phyloP scores from a whole-genome alignment of 768 basidiomycete genomes.

The Leccinum imitatum region DNA sequence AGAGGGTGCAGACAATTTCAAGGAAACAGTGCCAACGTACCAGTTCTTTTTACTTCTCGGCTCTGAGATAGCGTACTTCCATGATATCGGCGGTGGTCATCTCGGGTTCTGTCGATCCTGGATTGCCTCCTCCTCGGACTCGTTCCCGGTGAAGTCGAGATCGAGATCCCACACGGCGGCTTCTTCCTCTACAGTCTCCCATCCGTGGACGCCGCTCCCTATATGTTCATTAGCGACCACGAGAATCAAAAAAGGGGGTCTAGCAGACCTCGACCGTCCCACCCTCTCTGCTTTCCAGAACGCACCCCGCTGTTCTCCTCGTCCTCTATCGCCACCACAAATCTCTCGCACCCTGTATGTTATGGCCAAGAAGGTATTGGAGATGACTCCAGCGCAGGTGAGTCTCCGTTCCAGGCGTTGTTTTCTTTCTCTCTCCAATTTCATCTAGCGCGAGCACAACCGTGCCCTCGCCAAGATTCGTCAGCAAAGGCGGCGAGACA shows the following conservation, averaged over 20 bases:
- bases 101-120: slow-evolving; percentile 27
- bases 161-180: slow-evolving; percentile 69
- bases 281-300: slow-evolving; percentile 68
- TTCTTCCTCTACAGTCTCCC: slow-evolving; percentile 75
- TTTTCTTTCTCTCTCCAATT: no score
- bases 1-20: neutral
- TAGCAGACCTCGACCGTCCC: slow-evolving; percentile 64
- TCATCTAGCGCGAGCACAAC: no score
- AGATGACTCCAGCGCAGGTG: no score
- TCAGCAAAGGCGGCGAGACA: no score
- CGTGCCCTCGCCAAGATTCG: no score
- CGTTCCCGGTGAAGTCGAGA: slow-evolving; percentile 59
- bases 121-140: slow-evolving; percentile 51
- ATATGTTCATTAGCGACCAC: slow-evolving; percentile 2
- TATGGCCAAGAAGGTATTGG: no score
- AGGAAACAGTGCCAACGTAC: slow-evolving; percentile 35
- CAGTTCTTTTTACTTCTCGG: slow-evolving; percentile 70
- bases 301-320: slow-evolving; percentile 60
- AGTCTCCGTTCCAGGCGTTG: no score
- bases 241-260: neutral
- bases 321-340: slow-evolving; percentile 39
- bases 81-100: slow-evolving; percentile 75
- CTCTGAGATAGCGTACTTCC: slow-evolving; percentile 70
- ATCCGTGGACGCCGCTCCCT: slow-evolving; percentile 64
- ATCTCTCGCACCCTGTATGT: no score